Base-by-base conservation (phyloP, 2,329 filamentous ascomycete species). In the Phyllosticta ampelicida region DNA sequence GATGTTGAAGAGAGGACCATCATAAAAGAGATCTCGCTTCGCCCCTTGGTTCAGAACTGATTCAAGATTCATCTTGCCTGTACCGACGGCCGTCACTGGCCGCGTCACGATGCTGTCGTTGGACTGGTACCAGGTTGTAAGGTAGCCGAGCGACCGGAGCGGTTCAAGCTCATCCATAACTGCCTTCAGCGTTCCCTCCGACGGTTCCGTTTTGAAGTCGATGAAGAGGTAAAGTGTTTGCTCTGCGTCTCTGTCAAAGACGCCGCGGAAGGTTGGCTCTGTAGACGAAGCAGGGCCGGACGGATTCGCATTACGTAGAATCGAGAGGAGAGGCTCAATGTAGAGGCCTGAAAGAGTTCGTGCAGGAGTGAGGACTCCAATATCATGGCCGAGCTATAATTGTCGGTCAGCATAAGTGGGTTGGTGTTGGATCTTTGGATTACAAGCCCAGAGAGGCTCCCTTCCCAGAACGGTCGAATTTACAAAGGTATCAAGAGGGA, bases 161-260 rank as follows among this genome's bases (percentile, higher is more conserved):
- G 82, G 83, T 53, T 80, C 70, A 1, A 86, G 72, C 0, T 80
- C 82, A 21, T 74, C 64, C 36, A 84, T 71, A 1, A 84, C 81
- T 30, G 73, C 75, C 1, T 80, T 73, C 74, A 80, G 85, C 1
- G 83, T 83, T 16, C 36, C 36, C 29, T 73, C 73, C 0, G 70
- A 64, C 5, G 81, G 81, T 36, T 77, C 70, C 0, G 83, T 85
- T 68, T 86, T 86, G 60, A 84, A 65, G 65, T 86, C 83, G 60
- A 86, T 78, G 69, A 84, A 85, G 52, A 86, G 74, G 70, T 84
- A 85, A 5, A 86, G 74, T 0, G 83, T 85, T 67, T 85, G 82
- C 5, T 68, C 73, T 1, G 71, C 66, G 1, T 79, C 78, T 63
- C 80, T 80, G 67, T 86, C 83, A 65, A 78, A 86, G 13, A 86